These are phyloP conservation scores for Populus euphratica DNA, from an alignment of 345 rosid species.

Conservation along the genomic window DNA sequence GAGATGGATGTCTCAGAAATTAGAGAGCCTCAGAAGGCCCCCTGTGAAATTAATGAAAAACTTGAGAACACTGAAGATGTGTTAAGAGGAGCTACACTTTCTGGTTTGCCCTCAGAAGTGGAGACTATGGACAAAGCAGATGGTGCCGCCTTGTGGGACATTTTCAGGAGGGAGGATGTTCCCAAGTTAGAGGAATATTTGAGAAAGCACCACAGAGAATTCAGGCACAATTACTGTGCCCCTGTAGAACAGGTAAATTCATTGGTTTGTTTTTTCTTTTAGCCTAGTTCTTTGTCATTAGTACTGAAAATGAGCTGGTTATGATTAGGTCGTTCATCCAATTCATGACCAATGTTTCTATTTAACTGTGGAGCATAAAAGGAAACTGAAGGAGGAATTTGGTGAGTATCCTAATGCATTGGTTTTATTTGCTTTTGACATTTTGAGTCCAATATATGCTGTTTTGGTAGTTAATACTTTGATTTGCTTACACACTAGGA, in stretches of 20 bases:
- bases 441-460: background rate
- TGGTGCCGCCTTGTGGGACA: slow-evolving; percentile 85
- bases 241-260: slow-evolving; percentile 58
- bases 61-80: slow-evolving; percentile 11
- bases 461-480: background rate
- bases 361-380: slow-evolving; percentile 63
- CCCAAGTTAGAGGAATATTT: slow-evolving; percentile 71
- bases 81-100: background rate
- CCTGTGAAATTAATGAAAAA: slow-evolving; percentile 5
- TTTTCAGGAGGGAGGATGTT: slow-evolving; percentile 84
- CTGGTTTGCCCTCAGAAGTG: background rate
- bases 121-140: slow-evolving; percentile 23
- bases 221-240: slow-evolving; percentile 66
- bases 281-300: background rate
- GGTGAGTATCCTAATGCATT: slow-evolving; percentile 40
- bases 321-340: slow-evolving; percentile 60
- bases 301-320: background rate
- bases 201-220: slow-evolving; percentile 57
- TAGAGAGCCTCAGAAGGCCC: slow-evolving; percentile 7
- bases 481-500: slow-evolving; percentile 34
- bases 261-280: background rate
- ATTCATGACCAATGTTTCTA: slow-evolving; percentile 82
- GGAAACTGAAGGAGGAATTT: slow-evolving; percentile 66
- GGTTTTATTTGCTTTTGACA: background rate
- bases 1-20: slow-evolving; percentile 6